Conservation (phyloP, 2,329 filamentous ascomycete genomes). For the Thelonectria rubi region DNA sequence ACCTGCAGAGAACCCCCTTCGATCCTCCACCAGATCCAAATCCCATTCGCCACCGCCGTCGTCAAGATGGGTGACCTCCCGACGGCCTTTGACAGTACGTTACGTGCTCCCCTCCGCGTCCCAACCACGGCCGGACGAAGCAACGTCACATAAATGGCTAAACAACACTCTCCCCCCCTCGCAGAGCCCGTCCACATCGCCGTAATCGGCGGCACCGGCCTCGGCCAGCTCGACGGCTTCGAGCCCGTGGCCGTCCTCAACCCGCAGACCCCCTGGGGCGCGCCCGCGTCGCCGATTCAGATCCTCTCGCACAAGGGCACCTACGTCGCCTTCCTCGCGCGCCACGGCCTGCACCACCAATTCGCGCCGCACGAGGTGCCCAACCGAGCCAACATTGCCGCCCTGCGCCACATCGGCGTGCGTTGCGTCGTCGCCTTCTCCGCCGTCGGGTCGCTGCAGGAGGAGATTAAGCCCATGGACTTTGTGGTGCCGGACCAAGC, state of each 20-base stretch:
- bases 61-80: slow-evolving; percentile 63
- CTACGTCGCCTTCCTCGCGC: slow-evolving; percentile 90
- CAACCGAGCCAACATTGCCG: slow-evolving; percentile 95
- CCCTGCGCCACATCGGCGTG: slow-evolving; percentile 89
- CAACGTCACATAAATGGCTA: slow-evolving; percentile 14
- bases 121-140: slow-evolving; percentile 6
- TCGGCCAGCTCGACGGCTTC: slow-evolving; percentile 87
- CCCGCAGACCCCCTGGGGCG: slow-evolving; percentile 87
- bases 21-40: slow-evolving; percentile 4
- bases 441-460: slow-evolving; percentile 90
- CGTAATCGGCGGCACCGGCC: slow-evolving; percentile 92
- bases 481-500: slow-evolving; percentile 97
- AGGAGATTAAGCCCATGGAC: slow-evolving; percentile 93
- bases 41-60: slow-evolving; percentile 6
- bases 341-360: slow-evolving; percentile 90
- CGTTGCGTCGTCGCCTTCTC: slow-evolving; percentile 93
- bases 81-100: slow-evolving; percentile 66
- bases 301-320: slow-evolving; percentile 88
- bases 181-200: slow-evolving; percentile 80
- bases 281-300: slow-evolving; percentile 77
- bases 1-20: slow-evolving; percentile 1
- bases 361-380: slow-evolving; percentile 95
- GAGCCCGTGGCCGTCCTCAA: slow-evolving; percentile 82
- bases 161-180: slow-evolving; percentile 25
- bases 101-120: slow-evolving; percentile 3